phyloP scores from a whole-genome alignment of 2,329 filamentous ascomycete species.

The Cephalotrichum gorgonifer region DNA sequence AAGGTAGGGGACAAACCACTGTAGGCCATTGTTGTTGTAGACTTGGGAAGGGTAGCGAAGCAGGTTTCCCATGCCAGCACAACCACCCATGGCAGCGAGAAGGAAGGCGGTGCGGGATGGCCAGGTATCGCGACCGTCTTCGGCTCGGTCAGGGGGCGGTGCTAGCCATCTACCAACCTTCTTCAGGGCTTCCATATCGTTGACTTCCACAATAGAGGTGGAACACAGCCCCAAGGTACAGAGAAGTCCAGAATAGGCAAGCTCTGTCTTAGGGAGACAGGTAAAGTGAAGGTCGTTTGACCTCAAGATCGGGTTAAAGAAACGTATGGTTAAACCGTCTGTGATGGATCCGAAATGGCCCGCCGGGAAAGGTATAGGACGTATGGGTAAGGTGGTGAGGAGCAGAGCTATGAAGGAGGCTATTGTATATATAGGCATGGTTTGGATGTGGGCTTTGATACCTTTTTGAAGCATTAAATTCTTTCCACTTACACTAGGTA shows the following conservation, averaged over 20 bases:
- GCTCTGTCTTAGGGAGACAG: no score
- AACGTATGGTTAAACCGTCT: no score
- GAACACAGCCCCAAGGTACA: neutral
- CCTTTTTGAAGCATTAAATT: no score
- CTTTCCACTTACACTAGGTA: no score
- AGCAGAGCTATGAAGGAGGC: no score
- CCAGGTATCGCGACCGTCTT: constrained; percentile 41
- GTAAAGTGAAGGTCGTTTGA: no score
- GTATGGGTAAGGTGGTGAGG: no score
- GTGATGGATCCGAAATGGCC: no score
- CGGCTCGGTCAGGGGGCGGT: constrained; percentile 23
- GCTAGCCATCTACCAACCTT: constrained; percentile 22
- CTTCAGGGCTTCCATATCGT: constrained; percentile 12
- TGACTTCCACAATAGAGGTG: neutral
- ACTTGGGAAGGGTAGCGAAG: constrained; percentile 47
- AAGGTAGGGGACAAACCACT: constrained; percentile 51
- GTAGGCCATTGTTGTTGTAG: constrained; percentile 49
- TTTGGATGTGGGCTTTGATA: no score
- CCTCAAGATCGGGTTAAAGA: no score
- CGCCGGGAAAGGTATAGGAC: no score
- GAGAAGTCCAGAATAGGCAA: neutral
- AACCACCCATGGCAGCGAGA: constrained; percentile 48
- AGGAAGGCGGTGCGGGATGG: constrained; percentile 43
- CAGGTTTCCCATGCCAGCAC: constrained; percentile 47
- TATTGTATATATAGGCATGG: no score